These are phyloP conservation scores for Ustulina deusta DNA, from an alignment of 2,329 filamentous ascomycete species.

Conservation along the genomic window DNA sequence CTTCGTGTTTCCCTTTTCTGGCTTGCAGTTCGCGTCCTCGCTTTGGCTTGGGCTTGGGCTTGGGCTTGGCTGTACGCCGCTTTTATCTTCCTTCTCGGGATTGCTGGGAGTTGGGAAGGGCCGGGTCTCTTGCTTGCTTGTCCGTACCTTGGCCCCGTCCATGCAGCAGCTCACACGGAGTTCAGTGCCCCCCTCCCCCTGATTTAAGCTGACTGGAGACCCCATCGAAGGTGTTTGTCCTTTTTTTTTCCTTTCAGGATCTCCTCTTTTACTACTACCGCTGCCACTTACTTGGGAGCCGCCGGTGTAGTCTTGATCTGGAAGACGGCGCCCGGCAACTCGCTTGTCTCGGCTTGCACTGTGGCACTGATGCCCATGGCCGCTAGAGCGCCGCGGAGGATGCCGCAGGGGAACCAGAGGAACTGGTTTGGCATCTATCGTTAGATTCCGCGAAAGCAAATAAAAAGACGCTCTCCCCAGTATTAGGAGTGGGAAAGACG, in stretches of 20 bases:
- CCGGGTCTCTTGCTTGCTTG: too few relatives aligned
- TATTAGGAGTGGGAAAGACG: not conserved
- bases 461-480: not conserved
- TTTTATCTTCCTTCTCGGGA: not conserved
- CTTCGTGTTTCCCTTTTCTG: not conserved
- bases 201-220: not conserved
- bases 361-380: slow-evolving; percentile 90
- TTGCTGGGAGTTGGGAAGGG: not conserved
- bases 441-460: not conserved
- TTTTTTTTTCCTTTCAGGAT: not conserved
- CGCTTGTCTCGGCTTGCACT: slow-evolving; percentile 89
- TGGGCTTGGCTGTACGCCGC: not conserved
- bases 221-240: not conserved
- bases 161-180: not conserved
- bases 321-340: slow-evolving; percentile 89
- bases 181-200: not conserved
- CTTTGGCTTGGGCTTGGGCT: not conserved
- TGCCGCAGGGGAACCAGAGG: slow-evolving; percentile 93
- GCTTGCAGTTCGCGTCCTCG: not conserved
- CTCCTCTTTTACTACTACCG: not conserved
- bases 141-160: not conserved
- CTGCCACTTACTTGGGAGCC: slow-evolving; percentile 26
- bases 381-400: slow-evolving; percentile 92
- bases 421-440: slow-evolving; percentile 66
- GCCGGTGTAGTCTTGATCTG: slow-evolving; percentile 88